Evolutionary conservation across 2,329 filamentous ascomycete species (phyloP), one percentile per base, ranked within the genome.

Genomic region (Fusarium sambucinum): DNA sequence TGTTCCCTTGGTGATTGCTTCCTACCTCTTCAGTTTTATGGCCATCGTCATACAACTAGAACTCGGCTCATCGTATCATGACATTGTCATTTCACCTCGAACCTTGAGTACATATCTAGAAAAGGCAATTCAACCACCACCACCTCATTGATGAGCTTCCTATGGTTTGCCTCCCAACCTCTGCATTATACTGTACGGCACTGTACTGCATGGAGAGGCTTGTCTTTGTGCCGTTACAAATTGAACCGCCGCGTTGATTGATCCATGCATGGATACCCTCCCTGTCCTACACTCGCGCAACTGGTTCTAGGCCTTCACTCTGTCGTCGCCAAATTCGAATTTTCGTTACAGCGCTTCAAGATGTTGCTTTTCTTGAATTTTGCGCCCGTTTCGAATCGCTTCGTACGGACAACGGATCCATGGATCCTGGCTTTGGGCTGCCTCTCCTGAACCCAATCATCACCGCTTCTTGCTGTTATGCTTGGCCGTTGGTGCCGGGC

Each of bases 261-360:
- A 38, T 38, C 19, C 35, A 19, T 65, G 48, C 57, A 55, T 63
- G 38, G 52, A 54, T 52, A 45, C 55, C 44, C 23, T 61, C 33
- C 47, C 38, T 51, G 23, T 40, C 29, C 29, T 50, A 27, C 25
- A 46, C 50, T 30, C 47, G 46, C 56, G 54, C 52, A 48, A 57
- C 50, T 64, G 51, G 62, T 65, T 52, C 68, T 40, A 71, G 68
- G 54, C 61, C 66, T 42, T 13, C 45, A 53, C 55, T 59, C 68
- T 59, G 61, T 69, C 54, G 59, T 54, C 52, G 50, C 56, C 47
- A 52, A 63, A 21, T 21, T 25, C 32, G 25, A 38, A 25, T 54
- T 50, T 25, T 61, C 42, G 42, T 62, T 40, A 33, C 46, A 55
- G 37, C 42, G 41, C 46, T 58, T 50, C 45, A 45, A 29, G 25